phyloP scores from a whole-genome alignment of 1,284 basidiomycete species.

The Entoloma clypeatum region DNA sequence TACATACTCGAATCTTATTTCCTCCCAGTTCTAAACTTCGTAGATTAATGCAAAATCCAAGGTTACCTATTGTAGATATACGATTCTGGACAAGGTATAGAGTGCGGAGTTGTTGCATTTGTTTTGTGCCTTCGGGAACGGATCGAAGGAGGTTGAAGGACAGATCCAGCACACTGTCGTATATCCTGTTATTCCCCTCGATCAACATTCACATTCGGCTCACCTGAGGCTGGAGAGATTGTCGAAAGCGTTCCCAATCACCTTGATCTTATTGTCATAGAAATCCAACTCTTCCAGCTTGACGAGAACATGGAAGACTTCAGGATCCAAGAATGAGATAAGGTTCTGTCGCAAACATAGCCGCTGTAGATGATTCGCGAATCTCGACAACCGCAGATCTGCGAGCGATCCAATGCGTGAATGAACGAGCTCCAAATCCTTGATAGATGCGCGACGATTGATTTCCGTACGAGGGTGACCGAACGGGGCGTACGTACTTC shows the following conservation, averaged over 20 bases:
- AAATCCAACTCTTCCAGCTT: constrained; percentile 87
- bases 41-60: constrained; percentile 60
- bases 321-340: constrained; percentile 35
- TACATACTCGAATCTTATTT: constrained; percentile 76
- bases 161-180: constrained; percentile 75
- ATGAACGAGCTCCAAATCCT: constrained; percentile 93
- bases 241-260: constrained; percentile 62
- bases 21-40: constrained; percentile 91
- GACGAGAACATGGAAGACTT: constrained; percentile 41
- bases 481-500: constrained; percentile 45
- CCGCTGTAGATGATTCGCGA: constrained; percentile 64
- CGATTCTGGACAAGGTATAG: constrained; percentile 97
- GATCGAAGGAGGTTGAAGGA: constrained; percentile 90
- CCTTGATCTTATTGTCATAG: constrained; percentile 92
- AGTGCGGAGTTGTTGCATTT: constrained; percentile 64
- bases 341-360: constrained; percentile 91
- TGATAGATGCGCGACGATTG: constrained; percentile 10
- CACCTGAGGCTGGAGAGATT: constrained; percentile 65
- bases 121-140: constrained; percentile 61
- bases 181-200: neutral
- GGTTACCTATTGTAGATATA: constrained; percentile 74
- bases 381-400: constrained; percentile 66
- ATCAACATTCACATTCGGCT: constrained; percentile 28
- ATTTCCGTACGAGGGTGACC: neutral
- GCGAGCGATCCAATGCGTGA: constrained; percentile 68